A percentile compares a stretch with the other conserved stretches of the same genome.
These are phyloP conservation scores for Carex myosuroides DNA, from an alignment of 176 grass and related monocot species.

Conservation along the genomic window DNA sequence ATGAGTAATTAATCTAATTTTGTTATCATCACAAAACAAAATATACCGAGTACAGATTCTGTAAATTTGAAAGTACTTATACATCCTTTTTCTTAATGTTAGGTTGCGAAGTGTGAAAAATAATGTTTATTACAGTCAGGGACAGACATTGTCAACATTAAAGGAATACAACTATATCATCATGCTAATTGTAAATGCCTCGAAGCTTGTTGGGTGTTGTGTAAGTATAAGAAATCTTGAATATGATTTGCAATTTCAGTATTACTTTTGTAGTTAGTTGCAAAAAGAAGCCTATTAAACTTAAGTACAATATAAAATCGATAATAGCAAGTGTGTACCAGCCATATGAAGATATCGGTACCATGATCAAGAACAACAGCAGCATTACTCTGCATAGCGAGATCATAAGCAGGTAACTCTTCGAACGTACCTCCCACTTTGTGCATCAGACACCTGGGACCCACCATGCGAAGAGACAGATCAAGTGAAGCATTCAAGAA, in stretches of 20 bases:
- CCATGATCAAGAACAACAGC: slow-evolving; percentile 96
- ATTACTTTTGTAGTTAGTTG: background rate
- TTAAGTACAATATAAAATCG: background rate
- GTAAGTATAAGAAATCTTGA: background rate
- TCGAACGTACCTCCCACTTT: slow-evolving; percentile 91
- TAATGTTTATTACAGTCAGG: background rate
- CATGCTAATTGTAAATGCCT: background rate
- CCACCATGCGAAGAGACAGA: slow-evolving; percentile 78
- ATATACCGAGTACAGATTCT: background rate
- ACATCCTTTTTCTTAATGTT: background rate
- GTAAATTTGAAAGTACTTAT: background rate
- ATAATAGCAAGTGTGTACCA: slow-evolving; percentile 42
- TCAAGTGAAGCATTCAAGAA: slow-evolving; percentile 86
- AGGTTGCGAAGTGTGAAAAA: background rate
- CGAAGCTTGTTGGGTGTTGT: background rate
- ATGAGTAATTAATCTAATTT: background rate
- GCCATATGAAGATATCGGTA: slow-evolving; percentile 99
- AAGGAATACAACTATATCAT: background rate
- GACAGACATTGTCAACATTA: background rate
- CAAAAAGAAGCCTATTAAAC: slow-evolving; percentile 13
- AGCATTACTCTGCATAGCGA: slow-evolving; percentile 82
- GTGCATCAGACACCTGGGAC: slow-evolving; percentile 88
- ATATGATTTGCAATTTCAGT: background rate
- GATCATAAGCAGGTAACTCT: slow-evolving; percentile 92
- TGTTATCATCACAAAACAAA: background rate